A percentile compares a stretch with the other conserved stretches of the same genome.
These are phyloP conservation scores for Talaromyces sp. DNA, from an alignment of 2,329 filamentous ascomycete genomes.

Conservation along the genomic window DNA sequence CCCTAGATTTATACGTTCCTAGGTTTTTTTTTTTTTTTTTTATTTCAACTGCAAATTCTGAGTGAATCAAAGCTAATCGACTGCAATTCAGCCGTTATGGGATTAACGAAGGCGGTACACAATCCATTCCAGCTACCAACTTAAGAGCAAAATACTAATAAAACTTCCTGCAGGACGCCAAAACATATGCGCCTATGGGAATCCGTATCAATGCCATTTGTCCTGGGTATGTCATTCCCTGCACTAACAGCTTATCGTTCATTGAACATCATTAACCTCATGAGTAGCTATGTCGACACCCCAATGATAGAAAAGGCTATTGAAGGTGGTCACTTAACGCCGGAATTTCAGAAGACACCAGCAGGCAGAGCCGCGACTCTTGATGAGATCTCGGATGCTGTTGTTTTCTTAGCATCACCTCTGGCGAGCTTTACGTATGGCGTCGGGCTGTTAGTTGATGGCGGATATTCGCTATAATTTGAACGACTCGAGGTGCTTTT, in stretches of 20 bases:
- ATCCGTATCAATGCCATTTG: slow-evolving; percentile 64
- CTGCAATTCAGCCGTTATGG: slow-evolving; percentile 18
- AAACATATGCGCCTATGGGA: slow-evolving; percentile 52
- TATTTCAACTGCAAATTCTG: too few species aligned
- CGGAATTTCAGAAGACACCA: slow-evolving; percentile 49
- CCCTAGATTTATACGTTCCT: neutral
- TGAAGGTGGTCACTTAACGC: neutral
- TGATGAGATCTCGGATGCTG: slow-evolving; percentile 58
- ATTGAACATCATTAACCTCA: neutral
- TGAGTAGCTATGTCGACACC: neutral
- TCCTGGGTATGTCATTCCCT: slow-evolving; percentile 44
- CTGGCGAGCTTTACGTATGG: slow-evolving; percentile 58
- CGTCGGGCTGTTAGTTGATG: neutral
- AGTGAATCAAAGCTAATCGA: slow-evolving; percentile 9
- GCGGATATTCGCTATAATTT: neutral
- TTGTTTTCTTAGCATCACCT: slow-evolving; percentile 55
- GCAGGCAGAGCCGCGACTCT: slow-evolving; percentile 49
- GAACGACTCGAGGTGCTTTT: too few species aligned
- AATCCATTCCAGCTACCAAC: neutral
- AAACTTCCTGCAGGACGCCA: slow-evolving; percentile 36
- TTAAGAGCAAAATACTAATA: neutral
- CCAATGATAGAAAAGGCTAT: neutral
- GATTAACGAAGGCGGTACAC: slow-evolving; percentile 20
- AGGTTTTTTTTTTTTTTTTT: too few species aligned
- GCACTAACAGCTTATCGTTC: neutral